Evolutionary conservation across 148 eudicot species (phyloP), one percentile per base, ranked within the genome.

Genomic region (Camellia granthamiana): DNA sequence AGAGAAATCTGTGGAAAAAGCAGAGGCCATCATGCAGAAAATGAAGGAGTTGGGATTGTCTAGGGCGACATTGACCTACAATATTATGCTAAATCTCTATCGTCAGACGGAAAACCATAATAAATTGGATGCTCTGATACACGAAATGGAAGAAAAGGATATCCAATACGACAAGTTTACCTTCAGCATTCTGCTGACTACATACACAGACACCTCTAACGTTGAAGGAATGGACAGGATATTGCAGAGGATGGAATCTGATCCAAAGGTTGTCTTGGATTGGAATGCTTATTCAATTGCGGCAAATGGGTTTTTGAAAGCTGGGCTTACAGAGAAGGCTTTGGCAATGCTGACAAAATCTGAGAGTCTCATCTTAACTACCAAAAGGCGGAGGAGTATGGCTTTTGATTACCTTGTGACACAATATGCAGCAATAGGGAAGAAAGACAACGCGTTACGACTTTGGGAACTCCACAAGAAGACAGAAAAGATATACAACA

Each of bases 401-500:
- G 87, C 81, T 15, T 84, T 70, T 18, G 55, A 70, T 76, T 51
- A 13, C 76, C 64, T 87, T 76, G 75, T 87, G 21, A 83, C 86
- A 9, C 74, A 75, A 30, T 89, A 89, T 55, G 86, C 90, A 2
- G 10, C 65, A 19, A 74, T 82, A 30, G 88, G 89, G 71, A 80
- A 62, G 51, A 84, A 81, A 77, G 91, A 87, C 54, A 90, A 89
- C 14, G 87, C 87, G 66, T 73, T 87, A 61, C 80, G 90, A 60
- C 47, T 84, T 65, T 89, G 90, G 91, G 58, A 83, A 70, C 58
- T 81, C 23, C 83, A 82, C 87, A 84, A 82, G 81, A 43, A 44
- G 63, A 49, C 64, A 38, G 44, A 66, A 41, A 85, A 76, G 78
- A 43, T 79, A 16, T 56, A 66, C 73, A 87, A 85, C 79, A 80